A percentile compares a stretch with the other conserved stretches of the same genome.
These are phyloP conservation scores for Hura crepitans DNA, from an alignment of 441 rosid species.

Conservation along the genomic window DNA sequence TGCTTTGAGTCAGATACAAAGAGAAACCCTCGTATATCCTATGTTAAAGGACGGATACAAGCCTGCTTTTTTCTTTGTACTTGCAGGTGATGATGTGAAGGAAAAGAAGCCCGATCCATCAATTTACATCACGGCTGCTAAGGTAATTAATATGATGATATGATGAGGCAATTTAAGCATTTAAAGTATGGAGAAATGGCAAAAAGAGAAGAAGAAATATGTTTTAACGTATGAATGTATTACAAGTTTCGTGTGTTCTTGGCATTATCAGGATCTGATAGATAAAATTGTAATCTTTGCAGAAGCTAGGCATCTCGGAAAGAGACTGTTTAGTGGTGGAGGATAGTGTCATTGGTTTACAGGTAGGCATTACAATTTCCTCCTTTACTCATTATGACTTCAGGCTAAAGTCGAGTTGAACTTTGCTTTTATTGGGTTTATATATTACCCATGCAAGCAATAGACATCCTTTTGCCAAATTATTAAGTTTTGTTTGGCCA, in stretches of 20 bases:
- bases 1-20: neutral
- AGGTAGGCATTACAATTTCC: constrained; percentile 33
- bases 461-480: neutral
- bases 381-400: neutral
- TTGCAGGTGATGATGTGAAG: constrained; percentile 88
- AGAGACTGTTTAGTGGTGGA: constrained; percentile 81
- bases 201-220: neutral
- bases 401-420: neutral
- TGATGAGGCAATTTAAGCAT: neutral
- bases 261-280: constrained; percentile 5
- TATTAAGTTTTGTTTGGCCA: constrained; percentile 5
- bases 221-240: constrained; percentile 8
- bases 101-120: constrained; percentile 91
- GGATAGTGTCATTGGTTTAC: constrained; percentile 89
- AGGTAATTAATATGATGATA: constrained; percentile 36
- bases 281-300: constrained; percentile 26
- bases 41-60: neutral
- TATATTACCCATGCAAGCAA: neutral
- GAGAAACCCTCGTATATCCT: neutral
- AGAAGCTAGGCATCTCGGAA: constrained; percentile 67
- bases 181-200: neutral
- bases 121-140: constrained; percentile 68
- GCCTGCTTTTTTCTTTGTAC: neutral
- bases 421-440: neutral
- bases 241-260: neutral